Conservation (phyloP, 1,284 basidiomycete species). For the Xanthoconium separans region DNA sequence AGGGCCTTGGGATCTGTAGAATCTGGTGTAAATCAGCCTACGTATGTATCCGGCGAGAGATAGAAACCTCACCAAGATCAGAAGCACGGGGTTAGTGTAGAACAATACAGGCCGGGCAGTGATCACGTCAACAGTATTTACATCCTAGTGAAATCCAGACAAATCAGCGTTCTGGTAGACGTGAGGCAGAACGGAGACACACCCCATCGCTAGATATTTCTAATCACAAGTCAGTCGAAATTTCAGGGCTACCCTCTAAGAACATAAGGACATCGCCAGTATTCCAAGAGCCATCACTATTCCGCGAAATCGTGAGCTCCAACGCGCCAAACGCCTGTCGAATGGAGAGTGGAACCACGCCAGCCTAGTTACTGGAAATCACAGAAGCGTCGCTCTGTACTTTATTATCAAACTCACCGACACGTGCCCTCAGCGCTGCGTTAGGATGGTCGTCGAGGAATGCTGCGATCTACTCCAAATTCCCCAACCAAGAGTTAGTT, state of each 20-base stretch:
- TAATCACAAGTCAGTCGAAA: conserved; percentile 20
- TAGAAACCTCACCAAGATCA: conserved; percentile 47
- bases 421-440: conserved; percentile 49
- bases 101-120: conserved; percentile 65
- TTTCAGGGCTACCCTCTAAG: conserved; percentile 41
- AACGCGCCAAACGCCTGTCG: conserved; percentile 60
- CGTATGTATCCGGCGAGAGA: neutral
- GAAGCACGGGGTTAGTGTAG: conserved; percentile 62
- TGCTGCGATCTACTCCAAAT: conserved; percentile 52
- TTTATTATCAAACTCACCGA: conserved; percentile 53
- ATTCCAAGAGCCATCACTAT: conserved; percentile 50
- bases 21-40: conserved; percentile 36
- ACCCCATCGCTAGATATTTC: conserved; percentile 71
- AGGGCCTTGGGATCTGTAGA: conserved; percentile 46
- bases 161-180: neutral
- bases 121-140: conserved; percentile 73
- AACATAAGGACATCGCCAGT: conserved; percentile 58
- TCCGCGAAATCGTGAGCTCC: conserved; percentile 62
- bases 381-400: conserved; percentile 51
- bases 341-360: conserved; percentile 56
- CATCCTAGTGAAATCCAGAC: conserved; percentile 42
- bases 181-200: conserved; percentile 21
- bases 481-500: conserved; percentile 3
- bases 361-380: conserved; percentile 58
- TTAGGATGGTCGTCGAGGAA: conserved; percentile 53